Evolutionary conservation across 1,139 yeast genomes (phyloP), one percentile per base, ranked within the genome.

Genomic region (Kodamaea anthophila): DNA sequence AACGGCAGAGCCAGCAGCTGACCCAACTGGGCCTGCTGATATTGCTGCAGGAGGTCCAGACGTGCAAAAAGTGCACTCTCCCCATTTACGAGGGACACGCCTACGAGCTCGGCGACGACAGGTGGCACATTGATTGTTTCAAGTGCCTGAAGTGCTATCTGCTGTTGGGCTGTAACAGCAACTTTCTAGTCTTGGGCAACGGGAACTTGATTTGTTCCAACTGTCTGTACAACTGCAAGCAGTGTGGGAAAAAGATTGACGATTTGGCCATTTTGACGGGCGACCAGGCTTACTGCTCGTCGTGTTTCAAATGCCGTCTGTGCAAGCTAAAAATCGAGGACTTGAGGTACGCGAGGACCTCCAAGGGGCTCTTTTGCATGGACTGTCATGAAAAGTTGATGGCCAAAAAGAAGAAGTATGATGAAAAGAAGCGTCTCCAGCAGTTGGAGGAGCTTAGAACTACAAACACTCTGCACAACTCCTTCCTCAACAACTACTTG

Each of bases 251-350:
- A 51, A 85, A 87, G 53, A 91, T 91, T 40, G 95, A 86, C 49
- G 96, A 91, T 53, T 66, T 88, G 60, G 98, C 98, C n/a, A 88
- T 91, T 22, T 69, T 88, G 28, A 87, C 97, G 1, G 96, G 96
- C 13, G 94, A 82, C 45, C 94, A 85, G 50, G 96, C 97, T 4
- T 91, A 86, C 51, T 93, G 98, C 55, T 77, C 95, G 5, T 70
- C 72, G 30, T 91, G 98, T 58, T 91, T 91, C 60, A 77, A 80
- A 44, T 91, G 98, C 55, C 77, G 94, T 32, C 80, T 86, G 41
- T 91, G 98, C 60, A 83, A 83, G 49, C 76, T 75, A 41, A 81
- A 82, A 42, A 91, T 91, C 38, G 94, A 85, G 47, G 96, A 91
- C 55, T 63, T 88, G 43, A 68, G 88, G 40, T 93, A 91, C 49